Evolutionary conservation across 2,329 filamentous ascomycete species (phyloP).

Genomic region (Sclerotinia trifoliorum): DNA sequence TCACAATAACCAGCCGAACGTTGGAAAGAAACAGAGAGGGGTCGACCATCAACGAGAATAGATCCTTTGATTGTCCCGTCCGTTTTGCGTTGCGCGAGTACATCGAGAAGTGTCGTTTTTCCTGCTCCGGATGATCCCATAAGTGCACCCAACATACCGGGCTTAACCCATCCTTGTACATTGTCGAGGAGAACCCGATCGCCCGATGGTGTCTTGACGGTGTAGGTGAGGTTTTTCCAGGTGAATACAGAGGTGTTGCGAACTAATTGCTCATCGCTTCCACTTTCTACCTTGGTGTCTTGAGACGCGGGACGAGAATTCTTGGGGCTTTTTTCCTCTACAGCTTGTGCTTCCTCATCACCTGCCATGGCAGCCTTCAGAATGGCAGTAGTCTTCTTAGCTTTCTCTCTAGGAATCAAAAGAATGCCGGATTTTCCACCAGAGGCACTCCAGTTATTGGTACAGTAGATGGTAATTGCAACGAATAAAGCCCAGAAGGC

Average conservation of each 20-base stretch:
- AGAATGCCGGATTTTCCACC: slow-evolving; percentile 54
- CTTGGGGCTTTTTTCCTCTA: slow-evolving; percentile 26
- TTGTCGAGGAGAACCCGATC: slow-evolving; percentile 68
- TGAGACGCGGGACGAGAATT: slow-evolving; percentile 27
- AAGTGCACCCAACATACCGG: slow-evolving; percentile 60
- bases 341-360: slow-evolving; percentile 50
- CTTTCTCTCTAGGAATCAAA: slow-evolving; percentile 61
- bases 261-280: slow-evolving; percentile 46
- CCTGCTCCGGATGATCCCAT: slow-evolving; percentile 70
- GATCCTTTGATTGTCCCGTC: slow-evolving; percentile 86
- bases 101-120: slow-evolving; percentile 86
- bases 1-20: slow-evolving; percentile 78
- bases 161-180: slow-evolving; percentile 61
- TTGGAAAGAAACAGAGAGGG: slow-evolving; percentile 78
- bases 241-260: slow-evolving; percentile 69
- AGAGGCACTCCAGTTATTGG: slow-evolving; percentile 54
- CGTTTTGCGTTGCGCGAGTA: slow-evolving; percentile 78
- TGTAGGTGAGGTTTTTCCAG: slow-evolving; percentile 70
- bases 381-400: slow-evolving; percentile 43
- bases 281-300: slow-evolving; percentile 40
- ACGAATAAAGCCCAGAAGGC: slow-evolving; percentile 62
- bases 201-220: slow-evolving; percentile 58
- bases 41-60: slow-evolving; percentile 65
- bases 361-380: slow-evolving; percentile 28
- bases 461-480: slow-evolving; percentile 56